phyloP scores from a whole-genome alignment of 106 monocot species.

The Platanthera guangdongensis region DNA sequence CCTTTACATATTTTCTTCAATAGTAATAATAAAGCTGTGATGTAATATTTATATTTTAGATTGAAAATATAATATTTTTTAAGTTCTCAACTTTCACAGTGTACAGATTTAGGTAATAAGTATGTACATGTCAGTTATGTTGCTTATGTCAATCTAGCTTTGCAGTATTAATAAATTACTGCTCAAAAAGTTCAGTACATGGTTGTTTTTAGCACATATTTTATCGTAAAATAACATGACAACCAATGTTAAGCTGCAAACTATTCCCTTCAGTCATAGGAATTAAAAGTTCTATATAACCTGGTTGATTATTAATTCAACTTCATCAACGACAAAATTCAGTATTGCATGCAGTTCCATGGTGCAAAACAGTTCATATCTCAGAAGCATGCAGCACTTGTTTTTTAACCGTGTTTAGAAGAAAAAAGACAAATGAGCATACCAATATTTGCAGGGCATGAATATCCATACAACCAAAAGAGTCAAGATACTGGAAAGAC shows the following conservation, averaged over 20 bases:
- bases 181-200: background rate
- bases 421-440: background rate
- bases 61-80: no score
- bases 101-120: background rate
- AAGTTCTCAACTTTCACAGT: no score
- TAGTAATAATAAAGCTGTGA: no score
- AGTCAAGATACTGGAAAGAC: slow-evolving; percentile 67
- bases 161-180: background rate
- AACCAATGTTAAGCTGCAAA: background rate
- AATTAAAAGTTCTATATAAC: background rate
- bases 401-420: background rate
- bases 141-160: background rate
- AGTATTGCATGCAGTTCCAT: background rate
- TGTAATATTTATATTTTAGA: no score
- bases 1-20: no score
- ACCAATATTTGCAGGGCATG: slow-evolving; percentile 53
- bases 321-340: background rate
- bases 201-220: background rate
- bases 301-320: background rate
- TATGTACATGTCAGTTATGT: background rate
- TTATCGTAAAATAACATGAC: background rate
- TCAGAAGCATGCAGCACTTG: background rate
- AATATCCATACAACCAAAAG: slow-evolving; percentile 68
- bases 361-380: background rate
- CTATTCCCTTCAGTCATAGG: background rate